A percentile compares a stretch with the other conserved stretches of the same genome.
These are phyloP conservation scores for Ichthyophthirius multifiliis DNA, from an alignment of 169 alveolate genomes.

Conservation along the genomic window DNA sequence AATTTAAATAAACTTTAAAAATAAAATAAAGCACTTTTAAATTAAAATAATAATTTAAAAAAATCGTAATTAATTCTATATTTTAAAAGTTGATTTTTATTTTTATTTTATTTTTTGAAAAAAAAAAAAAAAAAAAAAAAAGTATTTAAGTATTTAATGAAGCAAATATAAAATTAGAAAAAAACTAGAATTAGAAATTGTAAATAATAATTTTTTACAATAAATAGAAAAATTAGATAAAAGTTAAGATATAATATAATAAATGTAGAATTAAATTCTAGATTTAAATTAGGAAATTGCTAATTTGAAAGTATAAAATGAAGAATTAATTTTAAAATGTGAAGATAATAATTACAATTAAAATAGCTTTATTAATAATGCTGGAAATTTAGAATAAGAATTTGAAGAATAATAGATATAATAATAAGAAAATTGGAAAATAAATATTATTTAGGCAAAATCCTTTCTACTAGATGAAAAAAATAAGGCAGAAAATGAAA, in stretches of 20 bases:
- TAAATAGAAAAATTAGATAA: not conserved
- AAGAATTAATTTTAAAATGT: not conserved
- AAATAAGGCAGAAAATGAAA: not conserved
- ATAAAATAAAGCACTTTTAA: not conserved
- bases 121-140: no score
- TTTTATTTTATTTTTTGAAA: not conserved
- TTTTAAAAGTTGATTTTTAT: not conserved
- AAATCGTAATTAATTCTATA: not conserved
- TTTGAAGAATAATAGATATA: not conserved
- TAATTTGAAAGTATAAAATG: not conserved
- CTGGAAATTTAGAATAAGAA: not conserved
- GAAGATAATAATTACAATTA: not conserved
- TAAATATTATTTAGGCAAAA: not conserved
- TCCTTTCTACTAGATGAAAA: not conserved
- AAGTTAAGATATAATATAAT: not conserved
- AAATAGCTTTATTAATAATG: not conserved
- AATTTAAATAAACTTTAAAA: not conserved
- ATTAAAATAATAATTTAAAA: not conserved
- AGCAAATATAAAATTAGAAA: not conserved
- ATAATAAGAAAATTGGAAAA: not conserved
- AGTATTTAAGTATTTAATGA: not conserved
- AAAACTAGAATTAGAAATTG: not conserved
- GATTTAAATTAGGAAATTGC: not conserved
- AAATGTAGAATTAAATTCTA: not conserved
- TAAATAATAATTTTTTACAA: not conserved